These are phyloP conservation scores for Fusarium piperis DNA, from an alignment of 2,329 filamentous ascomycete species.

Conservation along the genomic window DNA sequence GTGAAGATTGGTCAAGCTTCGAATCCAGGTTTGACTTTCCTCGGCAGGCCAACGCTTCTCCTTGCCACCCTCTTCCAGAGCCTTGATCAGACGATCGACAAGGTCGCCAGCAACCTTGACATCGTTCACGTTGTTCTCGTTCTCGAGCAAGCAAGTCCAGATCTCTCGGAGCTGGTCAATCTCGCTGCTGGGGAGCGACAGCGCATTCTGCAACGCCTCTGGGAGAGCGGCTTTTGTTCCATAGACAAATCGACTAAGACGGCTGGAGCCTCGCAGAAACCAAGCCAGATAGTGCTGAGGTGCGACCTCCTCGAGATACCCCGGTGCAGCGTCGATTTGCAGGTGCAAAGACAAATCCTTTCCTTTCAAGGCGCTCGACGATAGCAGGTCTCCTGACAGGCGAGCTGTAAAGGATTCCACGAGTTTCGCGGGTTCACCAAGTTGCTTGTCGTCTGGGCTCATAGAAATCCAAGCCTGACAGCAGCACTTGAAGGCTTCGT, in stretches of 20 bases:
- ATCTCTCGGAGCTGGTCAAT: constrained; percentile 31
- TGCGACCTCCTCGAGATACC: constrained; percentile 40
- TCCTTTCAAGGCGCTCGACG: constrained; percentile 35
- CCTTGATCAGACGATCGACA: constrained; percentile 45
- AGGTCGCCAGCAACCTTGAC: constrained; percentile 45
- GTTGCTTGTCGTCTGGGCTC: constrained; percentile 48
- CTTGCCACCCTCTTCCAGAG: constrained; percentile 42
- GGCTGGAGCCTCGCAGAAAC: constrained; percentile 47
- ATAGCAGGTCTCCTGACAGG: constrained; percentile 45
- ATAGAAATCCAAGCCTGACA: constrained; percentile 51
- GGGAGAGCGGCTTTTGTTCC: constrained; percentile 39
- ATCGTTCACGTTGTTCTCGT: constrained; percentile 52
- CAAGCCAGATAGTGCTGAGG: constrained; percentile 48
- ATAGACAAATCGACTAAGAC: constrained; percentile 45
- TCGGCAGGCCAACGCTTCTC: constrained; percentile 47
- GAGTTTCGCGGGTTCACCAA: constrained; percentile 44
- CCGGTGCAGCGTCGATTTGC: constrained; percentile 22
- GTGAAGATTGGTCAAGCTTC: constrained; percentile 48
- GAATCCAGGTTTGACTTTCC: constrained; percentile 44
- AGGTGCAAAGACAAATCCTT: constrained; percentile 30
- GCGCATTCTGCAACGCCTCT: constrained; percentile 36
- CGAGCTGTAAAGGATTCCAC: constrained; percentile 48
- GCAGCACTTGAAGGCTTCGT: constrained; percentile 54
- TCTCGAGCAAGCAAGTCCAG: constrained; percentile 47
- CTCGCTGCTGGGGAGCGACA: constrained; percentile 31